Evolutionary conservation across 495 filamentous ascomycete species (phyloP).

Genomic region (Penicillium angulare): DNA sequence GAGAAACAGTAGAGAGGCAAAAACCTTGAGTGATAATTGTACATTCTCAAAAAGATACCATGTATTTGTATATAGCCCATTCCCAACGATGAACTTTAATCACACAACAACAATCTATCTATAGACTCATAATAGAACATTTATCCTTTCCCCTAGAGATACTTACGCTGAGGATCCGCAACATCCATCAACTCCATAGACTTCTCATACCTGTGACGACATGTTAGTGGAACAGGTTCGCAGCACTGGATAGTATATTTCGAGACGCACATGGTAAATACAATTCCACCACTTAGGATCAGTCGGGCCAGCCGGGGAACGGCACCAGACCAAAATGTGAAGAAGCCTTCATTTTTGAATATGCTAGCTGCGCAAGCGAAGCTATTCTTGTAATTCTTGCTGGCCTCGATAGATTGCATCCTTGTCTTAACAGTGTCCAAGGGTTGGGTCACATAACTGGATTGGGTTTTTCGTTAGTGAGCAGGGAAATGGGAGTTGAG

Average conservation of each 20-base stretch:
- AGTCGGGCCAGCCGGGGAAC: slow-evolving; percentile 79
- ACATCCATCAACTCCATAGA: slow-evolving; percentile 83
- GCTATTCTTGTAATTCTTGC: slow-evolving; percentile 80
- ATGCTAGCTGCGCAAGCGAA: slow-evolving; percentile 81
- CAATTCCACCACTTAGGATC: slow-evolving; percentile 90
- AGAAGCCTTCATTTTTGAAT: slow-evolving; percentile 81
- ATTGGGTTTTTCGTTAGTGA: not conserved
- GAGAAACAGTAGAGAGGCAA: slow-evolving; percentile 4
- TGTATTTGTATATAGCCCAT: slow-evolving; percentile 15
- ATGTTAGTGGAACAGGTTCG: not conserved
- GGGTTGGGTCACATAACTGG: slow-evolving; percentile 72
- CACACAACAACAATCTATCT: no score
- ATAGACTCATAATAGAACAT: slow-evolving; percentile 62
- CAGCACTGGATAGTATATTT: not conserved
- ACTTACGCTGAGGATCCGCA: slow-evolving; percentile 79
- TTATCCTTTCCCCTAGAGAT: slow-evolving; percentile 55
- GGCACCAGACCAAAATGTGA: slow-evolving; percentile 94
- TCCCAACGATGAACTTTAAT: no score
- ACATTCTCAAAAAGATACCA: slow-evolving; percentile 20
- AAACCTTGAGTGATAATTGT: slow-evolving; percentile 1
- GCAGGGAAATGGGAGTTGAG: not conserved
- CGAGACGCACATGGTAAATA: slow-evolving; percentile 81
- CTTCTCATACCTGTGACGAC: slow-evolving; percentile 77
- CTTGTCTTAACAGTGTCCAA: slow-evolving; percentile 95
- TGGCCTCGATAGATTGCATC: slow-evolving; percentile 96